A percentile compares a stretch with the other conserved stretches of the same genome.
These are phyloP conservation scores for Saccharomycopsis crataegensis DNA, from an alignment of 1,139 yeast species.

Conservation along the genomic window DNA sequence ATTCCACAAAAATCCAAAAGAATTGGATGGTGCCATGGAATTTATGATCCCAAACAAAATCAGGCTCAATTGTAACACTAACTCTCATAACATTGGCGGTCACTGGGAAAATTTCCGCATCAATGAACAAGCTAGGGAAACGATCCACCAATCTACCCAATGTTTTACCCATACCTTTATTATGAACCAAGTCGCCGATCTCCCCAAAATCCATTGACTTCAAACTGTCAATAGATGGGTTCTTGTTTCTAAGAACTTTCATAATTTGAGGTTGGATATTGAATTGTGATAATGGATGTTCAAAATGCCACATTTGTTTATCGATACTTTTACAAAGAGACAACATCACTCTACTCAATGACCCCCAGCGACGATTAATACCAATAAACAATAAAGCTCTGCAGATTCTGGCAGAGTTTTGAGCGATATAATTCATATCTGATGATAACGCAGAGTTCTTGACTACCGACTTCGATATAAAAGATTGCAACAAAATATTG, in stretches of 20 bases:
- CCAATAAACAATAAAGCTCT: constrained; percentile 86
- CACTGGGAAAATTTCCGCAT: constrained; percentile 85
- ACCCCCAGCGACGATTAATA: constrained; percentile 85
- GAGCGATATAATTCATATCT: constrained; percentile 91
- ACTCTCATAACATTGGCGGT: constrained; percentile 82
- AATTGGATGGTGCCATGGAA: constrained; percentile 79
- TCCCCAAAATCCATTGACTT: constrained; percentile 72
- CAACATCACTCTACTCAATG: constrained; percentile 63
- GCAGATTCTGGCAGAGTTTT: constrained; percentile 87
- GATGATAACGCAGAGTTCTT: constrained; percentile 78
- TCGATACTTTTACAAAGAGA: constrained; percentile 84
- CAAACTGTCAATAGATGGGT: constrained; percentile 61
- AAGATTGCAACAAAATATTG: constrained; percentile 80
- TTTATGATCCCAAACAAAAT: constrained; percentile 76
- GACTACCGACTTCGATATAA: constrained; percentile 65
- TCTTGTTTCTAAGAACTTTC: constrained; percentile 54
- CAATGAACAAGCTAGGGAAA: constrained; percentile 68
- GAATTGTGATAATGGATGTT: constrained; percentile 86
- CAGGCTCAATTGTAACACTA: constrained; percentile 62
- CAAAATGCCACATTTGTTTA: constrained; percentile 78
- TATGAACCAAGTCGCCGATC: constrained; percentile 85
- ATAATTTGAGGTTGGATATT: constrained; percentile 65
- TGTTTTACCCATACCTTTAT: constrained; percentile 60
- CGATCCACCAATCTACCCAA: constrained; percentile 55
- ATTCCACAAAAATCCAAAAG: constrained; percentile 91